These are phyloP conservation scores for Ophiocordyceps camponoti-saundersi DNA, from an alignment of 2,329 filamentous ascomycete species.

Conservation along the genomic window DNA sequence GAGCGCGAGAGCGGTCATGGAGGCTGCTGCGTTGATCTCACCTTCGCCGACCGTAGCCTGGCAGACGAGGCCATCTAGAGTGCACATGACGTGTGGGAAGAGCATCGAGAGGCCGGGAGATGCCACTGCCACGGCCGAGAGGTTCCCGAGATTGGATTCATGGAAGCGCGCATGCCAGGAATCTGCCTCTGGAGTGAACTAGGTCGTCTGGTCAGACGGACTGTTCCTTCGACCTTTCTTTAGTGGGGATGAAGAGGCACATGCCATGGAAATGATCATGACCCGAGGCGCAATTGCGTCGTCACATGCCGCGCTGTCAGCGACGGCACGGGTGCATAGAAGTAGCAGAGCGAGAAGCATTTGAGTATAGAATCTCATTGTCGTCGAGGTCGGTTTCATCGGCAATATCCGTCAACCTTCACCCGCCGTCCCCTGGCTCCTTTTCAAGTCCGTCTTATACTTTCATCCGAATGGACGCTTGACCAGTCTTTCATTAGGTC, in stretches of 20 bases:
- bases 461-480: no score
- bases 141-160: slow-evolving; percentile 28
- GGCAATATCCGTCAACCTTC: background rate
- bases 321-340: background rate
- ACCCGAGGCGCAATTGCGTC: slow-evolving; percentile 34
- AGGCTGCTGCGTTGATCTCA: slow-evolving; percentile 60
- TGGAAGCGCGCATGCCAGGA: slow-evolving; percentile 41
- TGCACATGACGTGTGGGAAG: slow-evolving; percentile 50
- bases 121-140: slow-evolving; percentile 38
- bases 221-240: background rate
- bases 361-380: background rate
- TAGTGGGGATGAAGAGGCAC: background rate
- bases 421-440: background rate
- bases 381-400: no score
- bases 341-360: background rate
- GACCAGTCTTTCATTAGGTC: no score
- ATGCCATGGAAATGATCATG: slow-evolving; percentile 14
- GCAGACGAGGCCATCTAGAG: slow-evolving; percentile 41
- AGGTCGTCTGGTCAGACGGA: background rate
- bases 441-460: no score
- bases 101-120: slow-evolving; percentile 47
- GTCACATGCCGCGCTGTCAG: background rate
- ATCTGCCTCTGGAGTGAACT: slow-evolving; percentile 46
- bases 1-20: slow-evolving; percentile 45
- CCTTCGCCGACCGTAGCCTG: slow-evolving; percentile 51